Evolutionary conservation across 805 yeast species (phyloP), one percentile per base, ranked within the genome.

Genomic region (Starmera caribaea): DNA sequence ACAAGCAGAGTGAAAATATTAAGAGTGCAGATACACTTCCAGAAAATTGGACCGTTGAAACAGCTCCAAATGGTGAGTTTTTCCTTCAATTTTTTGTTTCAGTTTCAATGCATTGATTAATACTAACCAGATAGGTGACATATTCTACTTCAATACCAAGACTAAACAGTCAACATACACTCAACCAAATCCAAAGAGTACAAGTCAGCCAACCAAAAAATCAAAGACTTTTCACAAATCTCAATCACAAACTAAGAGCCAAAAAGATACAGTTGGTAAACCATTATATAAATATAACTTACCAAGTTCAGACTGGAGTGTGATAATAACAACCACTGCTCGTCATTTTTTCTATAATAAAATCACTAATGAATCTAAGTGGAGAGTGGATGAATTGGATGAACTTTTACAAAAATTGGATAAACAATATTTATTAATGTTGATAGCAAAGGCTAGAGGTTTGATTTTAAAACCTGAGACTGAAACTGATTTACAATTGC

Each of bases 321-420:
- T 73, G n/a, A 59, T 71, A 1, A 55, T 73, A 16, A 57, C 68
- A 13, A 53, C 55, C 16, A 51, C 58, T 8, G 79, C 77, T 0
- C 40, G 60, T 3, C 65, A 69, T 41, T 71, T 64, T 49, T 71
- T 62, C 35, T 51, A 63, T 41, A 61, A 69, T 45, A 31, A 27
- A 1, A 40, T 32, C 3, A 52, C 62, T 1, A 44, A 50, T 8
- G 42, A 41, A 32, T 61, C 70, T 1, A 39, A 44, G 5, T 67
- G 74, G 73, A 39, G 43, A 16, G 55, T 68, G 8, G 60, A 49
- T 2, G 50, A 49, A 12, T 54, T 66, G 13, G 36, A 45, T 11
- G 41, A 43, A 6, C 41, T 56, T 8, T 31, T 68, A 17, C 45
- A 55, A 3, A 35, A 42, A 2, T 17, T 65, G 34, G 67, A 55